Evolutionary conservation across 495 filamentous ascomycete genomes (phyloP), one percentile per base, ranked within the genome.

Genomic region (Aspergillus funiculosus): DNA sequence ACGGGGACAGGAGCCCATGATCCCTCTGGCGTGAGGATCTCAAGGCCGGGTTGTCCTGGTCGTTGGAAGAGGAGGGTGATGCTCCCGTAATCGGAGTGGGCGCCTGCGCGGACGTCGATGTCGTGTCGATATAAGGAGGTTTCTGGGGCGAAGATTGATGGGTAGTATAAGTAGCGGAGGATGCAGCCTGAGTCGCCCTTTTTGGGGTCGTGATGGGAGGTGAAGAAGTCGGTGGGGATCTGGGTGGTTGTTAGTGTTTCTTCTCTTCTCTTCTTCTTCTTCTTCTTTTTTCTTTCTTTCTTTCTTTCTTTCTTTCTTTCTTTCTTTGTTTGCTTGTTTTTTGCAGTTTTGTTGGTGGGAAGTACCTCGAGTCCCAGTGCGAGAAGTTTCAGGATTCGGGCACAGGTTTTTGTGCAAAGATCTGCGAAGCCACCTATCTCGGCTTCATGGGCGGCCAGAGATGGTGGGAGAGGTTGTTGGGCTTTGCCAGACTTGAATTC

Each of bases 141-240:
- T 29, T 52, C 46, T 0, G 61, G 60, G 7, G 66, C 63, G 49
- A 65, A 59, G 22, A 83, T 67, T 5, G 80, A 72, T 0, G 86
- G 87, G 62, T 87, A 88, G 64, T 87, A 83, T 0, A 97, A 79
- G 42, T 90, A 76, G n/a, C 91, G 81, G 14, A 96, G 76, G 50
- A 84, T 86, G 43, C 76, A 86, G 26, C 85, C 83, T 8, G 83
- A 87, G 14, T 80, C 59, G 6, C 81, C 79, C 18, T 55, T 50
- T 21, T 64, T 62, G 24, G 69, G 62, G 52, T 82, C 69, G 64
- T 95, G 91, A 13, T 86, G 82, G 17, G 72, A 52, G 13, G 81
- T 74, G 73, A 96, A 94, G 77, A 85, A 96, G 43, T 77, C 64
- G 32, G 64, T 47, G 3, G 73, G 59, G 44, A 78, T 74, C 61